phyloP scores from a whole-genome alignment of 768 basidiomycete genomes.

The Tephrocybe sp. region DNA sequence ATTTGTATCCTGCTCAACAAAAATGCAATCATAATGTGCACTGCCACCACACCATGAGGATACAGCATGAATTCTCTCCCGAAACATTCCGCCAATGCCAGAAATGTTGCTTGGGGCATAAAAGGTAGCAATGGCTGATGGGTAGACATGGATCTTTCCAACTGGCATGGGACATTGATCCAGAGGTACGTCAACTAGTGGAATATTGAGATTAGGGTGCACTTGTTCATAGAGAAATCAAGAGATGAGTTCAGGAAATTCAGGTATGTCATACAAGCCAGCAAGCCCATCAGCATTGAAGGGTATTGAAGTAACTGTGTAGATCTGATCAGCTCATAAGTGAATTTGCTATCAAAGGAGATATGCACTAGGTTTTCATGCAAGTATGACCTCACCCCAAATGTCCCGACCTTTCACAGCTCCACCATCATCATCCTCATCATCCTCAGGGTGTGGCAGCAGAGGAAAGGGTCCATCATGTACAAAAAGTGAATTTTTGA shows the following conservation, averaged over 20 bases:
- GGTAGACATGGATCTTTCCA: constrained; percentile 5
- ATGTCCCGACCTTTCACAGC: not conserved
- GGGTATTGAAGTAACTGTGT: not conserved
- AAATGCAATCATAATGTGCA: not conserved
- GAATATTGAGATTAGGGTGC: constrained; percentile 5
- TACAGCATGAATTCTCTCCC: not conserved
- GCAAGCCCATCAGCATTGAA: not conserved
- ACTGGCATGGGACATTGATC: not conserved
- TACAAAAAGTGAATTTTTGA: not conserved
- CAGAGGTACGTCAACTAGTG: not conserved
- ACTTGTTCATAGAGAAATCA: constrained; percentile 19
- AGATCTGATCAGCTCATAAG: not conserved
- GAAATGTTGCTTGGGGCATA: constrained; percentile 5
- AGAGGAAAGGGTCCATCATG: not conserved
- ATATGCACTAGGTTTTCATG: not conserved
- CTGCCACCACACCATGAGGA: not conserved
- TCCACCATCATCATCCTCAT: constrained; percentile 1
- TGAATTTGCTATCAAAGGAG: not conserved
- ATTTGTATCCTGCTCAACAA: not conserved
- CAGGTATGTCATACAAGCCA: constrained; percentile 5
- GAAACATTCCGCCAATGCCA: constrained; percentile 2
- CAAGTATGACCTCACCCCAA: not conserved
- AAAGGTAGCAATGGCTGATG: constrained; percentile 3
- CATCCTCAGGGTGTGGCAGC: not conserved
- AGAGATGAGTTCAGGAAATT: constrained; percentile 9